Percentiles rank a stretch among this genome's conserved stretches.
phyloP scores from a whole-genome alignment of 2,329 filamentous ascomycete species.

The Pleoardoris graminearum region DNA sequence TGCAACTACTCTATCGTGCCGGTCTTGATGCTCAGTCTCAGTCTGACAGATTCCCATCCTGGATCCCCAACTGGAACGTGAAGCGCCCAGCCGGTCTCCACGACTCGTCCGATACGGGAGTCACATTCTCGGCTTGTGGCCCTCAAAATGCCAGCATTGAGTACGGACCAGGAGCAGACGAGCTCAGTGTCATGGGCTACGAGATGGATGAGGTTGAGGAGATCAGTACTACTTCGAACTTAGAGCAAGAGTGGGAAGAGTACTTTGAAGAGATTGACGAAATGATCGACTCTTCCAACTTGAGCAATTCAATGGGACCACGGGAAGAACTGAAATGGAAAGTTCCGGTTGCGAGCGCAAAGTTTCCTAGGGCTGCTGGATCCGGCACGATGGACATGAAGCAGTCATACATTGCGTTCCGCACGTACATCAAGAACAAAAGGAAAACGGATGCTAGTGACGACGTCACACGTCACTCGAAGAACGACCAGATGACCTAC shows the following conservation, averaged over 20 bases:
- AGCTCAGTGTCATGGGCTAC: not conserved
- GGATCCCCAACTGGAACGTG: slow-evolving; percentile 6
- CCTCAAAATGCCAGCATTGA: not conserved
- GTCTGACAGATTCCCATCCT: slow-evolving; percentile 2
- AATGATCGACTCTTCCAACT: not conserved
- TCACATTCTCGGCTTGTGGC: not conserved
- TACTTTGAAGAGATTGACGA: not conserved
- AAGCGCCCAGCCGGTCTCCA: not conserved
- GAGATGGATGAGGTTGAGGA: not conserved
- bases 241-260: not conserved
- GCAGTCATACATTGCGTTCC: not conserved
- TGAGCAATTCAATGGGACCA: not conserved
- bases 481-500: too few relatives aligned
- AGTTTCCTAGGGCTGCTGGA: not conserved
- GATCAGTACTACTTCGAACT: not conserved
- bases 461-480: too few relatives aligned
- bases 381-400: not conserved
- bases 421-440: too few relatives aligned
- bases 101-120: not conserved
- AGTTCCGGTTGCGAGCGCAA: not conserved
- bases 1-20: slow-evolving; percentile 6
- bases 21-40: not conserved
- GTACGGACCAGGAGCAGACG: not conserved
- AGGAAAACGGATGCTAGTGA: too few relatives aligned
- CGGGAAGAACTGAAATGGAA: not conserved